These are phyloP conservation scores for Hymenoscyphus salicellus DNA, from an alignment of 2,329 filamentous ascomycete genomes.

Conservation along the genomic window DNA sequence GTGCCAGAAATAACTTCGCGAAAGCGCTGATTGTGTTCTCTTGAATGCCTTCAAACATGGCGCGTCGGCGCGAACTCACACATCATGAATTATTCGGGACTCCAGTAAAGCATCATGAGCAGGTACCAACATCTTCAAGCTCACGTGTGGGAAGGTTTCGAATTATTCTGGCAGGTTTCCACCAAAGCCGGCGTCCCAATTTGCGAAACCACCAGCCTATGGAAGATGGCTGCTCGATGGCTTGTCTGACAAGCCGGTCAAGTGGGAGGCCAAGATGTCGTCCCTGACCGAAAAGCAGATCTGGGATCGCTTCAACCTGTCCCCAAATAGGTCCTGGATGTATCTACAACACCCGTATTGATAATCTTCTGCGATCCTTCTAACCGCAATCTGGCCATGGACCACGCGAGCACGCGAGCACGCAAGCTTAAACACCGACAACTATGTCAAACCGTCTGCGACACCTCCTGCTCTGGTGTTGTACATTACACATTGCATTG, in stretches of 20 bases:
- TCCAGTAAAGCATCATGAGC: neutral
- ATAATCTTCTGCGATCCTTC: neutral
- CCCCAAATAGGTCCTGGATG: neutral
- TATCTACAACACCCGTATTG: no score
- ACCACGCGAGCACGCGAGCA: neutral
- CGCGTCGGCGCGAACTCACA: neutral
- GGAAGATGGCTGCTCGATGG: neutral
- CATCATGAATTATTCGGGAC: neutral
- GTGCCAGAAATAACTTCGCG: neutral
- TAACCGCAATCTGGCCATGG: neutral
- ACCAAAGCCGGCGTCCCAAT: neutral
- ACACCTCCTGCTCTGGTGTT: neutral
- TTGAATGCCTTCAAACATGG: neutral
- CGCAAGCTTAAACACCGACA: constrained; percentile 8
- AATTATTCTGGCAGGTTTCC: neutral
- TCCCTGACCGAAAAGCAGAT: constrained; percentile 1
- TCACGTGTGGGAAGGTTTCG: neutral
- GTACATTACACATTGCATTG: neutral
- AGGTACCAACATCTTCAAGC: neutral
- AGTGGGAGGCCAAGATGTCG: neutral
- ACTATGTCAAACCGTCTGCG: neutral
- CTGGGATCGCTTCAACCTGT: neutral
- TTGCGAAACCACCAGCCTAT: constrained; percentile 1
- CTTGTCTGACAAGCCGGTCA: neutral
- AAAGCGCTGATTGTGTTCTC: neutral